phyloP scores from a whole-genome alignment of 148 eudicot species.

The Dianthus caryophyllus region DNA sequence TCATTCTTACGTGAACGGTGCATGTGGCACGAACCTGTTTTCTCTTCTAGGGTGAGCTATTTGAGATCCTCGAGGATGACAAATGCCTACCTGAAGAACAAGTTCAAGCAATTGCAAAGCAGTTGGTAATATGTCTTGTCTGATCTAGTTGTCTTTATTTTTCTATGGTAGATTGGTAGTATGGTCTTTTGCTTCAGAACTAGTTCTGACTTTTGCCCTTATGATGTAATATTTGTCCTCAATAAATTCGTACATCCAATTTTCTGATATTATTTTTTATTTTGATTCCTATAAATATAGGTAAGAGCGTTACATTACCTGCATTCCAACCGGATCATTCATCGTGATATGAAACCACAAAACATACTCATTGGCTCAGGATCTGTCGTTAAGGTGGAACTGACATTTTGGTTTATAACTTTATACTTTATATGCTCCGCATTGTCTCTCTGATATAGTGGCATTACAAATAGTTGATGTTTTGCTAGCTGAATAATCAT shows the following conservation, averaged over 20 bases:
- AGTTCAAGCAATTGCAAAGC: slow-evolving; percentile 97
- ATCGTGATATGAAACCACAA: slow-evolving; percentile 99
- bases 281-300: slow-evolving; percentile 32
- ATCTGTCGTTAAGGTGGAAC: slow-evolving; percentile 73
- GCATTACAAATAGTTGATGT: no score
- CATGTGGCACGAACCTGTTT: slow-evolving; percentile 4
- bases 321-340: slow-evolving; percentile 94
- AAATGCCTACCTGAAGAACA: slow-evolving; percentile 96
- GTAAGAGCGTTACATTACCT: slow-evolving; percentile 89
- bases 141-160: not conserved
- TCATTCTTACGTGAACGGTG: not conserved
- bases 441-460: not conserved
- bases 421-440: not conserved
- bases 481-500: not conserved
- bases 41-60: slow-evolving; percentile 72
- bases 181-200: not conserved
- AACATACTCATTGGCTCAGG: slow-evolving; percentile 96
- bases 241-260: not conserved
- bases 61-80: slow-evolving; percentile 97
- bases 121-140: slow-evolving; percentile 58
- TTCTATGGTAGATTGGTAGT: no score
- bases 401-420: no score
- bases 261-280: not conserved
- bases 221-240: not conserved
- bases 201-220: slow-evolving; percentile 4